Evolutionary conservation across 73 alveolate species (phyloP), one percentile per base, ranked within the genome.

Genomic region (Breviolum minutum): DNA sequence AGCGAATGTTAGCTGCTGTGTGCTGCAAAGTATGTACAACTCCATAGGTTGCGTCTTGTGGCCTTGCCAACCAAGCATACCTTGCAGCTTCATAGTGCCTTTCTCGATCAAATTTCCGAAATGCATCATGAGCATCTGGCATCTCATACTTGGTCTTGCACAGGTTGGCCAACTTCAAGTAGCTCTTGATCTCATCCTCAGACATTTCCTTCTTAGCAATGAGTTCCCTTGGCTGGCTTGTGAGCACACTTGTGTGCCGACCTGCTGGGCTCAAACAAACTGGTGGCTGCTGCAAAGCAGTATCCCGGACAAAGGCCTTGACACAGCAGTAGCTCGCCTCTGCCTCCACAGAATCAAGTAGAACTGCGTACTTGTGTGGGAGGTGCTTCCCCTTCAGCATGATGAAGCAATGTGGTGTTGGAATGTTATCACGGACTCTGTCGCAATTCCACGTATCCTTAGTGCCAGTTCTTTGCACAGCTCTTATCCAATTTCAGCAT

Each of bases 331-430:
- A 77, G 9, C 11, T 27, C 6, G 63, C 87, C 22, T 27, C 87
- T 14, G 61, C 63, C 22, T 77, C 22, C 22, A 8, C 54, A 17
- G 17, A 61, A 16, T 77, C 87, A 8, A 77, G 61, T 22, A 77
- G 61, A 10, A 6, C 63, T 22, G 14, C 22, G 63, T 77, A 27
- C 61, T 19, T 19, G 24, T 10, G 20, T 8, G 63, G 61, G 63
- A 77, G 87, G 8, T n/a, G 8, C 27, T 27, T 77, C 22, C 87
- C 87, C 9, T 77, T 22, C 61, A 77, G 11, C 54, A 19, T 8
- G 22, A 27, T 77, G 87, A 77, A 77, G 87, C 63, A 77, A 27
- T 77, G 87, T 8, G 87, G 87, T n/a, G 82, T 13, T 9, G 82
- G 82, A 9, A 71, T 20, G 82, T 32, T 32, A 71, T 9, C 32